A percentile compares a stretch with the other conserved stretches of the same genome.
These are phyloP conservation scores for Penicillium concentricum DNA, from an alignment of 2,329 filamentous ascomycete species.

Conservation along the genomic window DNA sequence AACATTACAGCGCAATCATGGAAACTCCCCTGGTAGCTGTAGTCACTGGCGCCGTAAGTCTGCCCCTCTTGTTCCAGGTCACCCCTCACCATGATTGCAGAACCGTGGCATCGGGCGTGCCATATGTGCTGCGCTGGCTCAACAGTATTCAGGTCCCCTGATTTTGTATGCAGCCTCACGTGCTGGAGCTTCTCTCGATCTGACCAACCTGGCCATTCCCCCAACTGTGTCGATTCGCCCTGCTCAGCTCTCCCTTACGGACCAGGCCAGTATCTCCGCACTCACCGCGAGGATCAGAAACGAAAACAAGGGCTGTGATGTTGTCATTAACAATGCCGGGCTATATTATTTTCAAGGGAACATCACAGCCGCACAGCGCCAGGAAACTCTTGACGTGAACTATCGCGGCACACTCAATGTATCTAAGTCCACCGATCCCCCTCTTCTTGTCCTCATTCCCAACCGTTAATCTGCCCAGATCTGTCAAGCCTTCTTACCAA, in stretches of 20 bases:
- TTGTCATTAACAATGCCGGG: not conserved
- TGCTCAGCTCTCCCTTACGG: not conserved
- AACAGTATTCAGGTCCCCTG: not conserved
- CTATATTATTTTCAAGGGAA: not conserved
- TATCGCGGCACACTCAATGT: not conserved
- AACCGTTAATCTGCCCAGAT: not conserved
- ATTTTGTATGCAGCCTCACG: not conserved
- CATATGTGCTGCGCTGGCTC: not conserved
- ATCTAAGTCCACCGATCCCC: not conserved
- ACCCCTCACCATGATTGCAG: not conserved
- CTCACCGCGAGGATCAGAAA: not conserved
- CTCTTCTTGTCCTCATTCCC: too few relatives aligned
- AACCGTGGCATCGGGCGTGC: not conserved
- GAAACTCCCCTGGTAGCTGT: not conserved
- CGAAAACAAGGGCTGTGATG: not conserved
- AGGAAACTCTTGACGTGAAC: not conserved
- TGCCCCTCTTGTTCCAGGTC: not conserved
- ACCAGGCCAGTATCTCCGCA: not conserved
- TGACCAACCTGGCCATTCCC: not conserved
- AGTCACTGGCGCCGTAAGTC: not conserved
- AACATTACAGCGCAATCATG: not conserved
- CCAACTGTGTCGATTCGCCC: not conserved
- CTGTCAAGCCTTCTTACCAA: not conserved
- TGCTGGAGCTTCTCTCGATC: not conserved
- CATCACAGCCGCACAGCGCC: not conserved